These are phyloP conservation scores for Lenwebbia sp. DNA, from an alignment of 345 rosid species.

Conservation along the genomic window DNA sequence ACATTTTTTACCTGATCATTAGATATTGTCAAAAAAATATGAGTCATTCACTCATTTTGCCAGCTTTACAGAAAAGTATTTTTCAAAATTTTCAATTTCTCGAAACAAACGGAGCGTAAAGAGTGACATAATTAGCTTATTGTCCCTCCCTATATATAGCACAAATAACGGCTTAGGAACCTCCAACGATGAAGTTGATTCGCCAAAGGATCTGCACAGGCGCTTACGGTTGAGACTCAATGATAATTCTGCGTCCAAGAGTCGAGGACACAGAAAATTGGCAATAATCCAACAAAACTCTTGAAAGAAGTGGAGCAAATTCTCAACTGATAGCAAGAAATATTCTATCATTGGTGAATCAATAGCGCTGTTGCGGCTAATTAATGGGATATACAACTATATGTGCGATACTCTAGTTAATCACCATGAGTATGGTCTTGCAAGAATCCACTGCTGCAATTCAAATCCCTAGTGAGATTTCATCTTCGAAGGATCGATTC, in stretches of 20 bases:
- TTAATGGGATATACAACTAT: not conserved
- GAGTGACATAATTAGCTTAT: not conserved
- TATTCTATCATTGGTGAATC: not conserved
- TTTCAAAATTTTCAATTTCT: too few relatives aligned
- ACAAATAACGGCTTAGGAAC: not conserved
- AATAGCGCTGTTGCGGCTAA: not conserved
- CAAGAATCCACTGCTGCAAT: not conserved
- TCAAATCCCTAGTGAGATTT: conserved; percentile 13
- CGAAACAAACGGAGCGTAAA: too few relatives aligned
- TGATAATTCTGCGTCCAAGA: not conserved
- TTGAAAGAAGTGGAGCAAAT: not conserved
- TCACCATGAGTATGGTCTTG: not conserved
- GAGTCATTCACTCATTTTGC: not conserved
- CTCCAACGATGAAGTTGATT: not conserved
- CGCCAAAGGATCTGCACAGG: not conserved
- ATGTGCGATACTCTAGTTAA: not conserved
- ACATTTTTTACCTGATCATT: too few relatives aligned
- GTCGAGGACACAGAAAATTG: not conserved
- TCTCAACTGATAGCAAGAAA: not conserved
- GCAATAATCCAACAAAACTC: not conserved
- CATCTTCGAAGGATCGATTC: conserved; percentile 16
- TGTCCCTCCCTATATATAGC: not conserved
- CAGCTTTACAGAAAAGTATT: not conserved
- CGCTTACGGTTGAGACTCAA: not conserved
- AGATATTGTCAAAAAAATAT: too few relatives aligned